Conservation (phyloP, 805 yeast species). For the Candida coleopterorum region DNA sequence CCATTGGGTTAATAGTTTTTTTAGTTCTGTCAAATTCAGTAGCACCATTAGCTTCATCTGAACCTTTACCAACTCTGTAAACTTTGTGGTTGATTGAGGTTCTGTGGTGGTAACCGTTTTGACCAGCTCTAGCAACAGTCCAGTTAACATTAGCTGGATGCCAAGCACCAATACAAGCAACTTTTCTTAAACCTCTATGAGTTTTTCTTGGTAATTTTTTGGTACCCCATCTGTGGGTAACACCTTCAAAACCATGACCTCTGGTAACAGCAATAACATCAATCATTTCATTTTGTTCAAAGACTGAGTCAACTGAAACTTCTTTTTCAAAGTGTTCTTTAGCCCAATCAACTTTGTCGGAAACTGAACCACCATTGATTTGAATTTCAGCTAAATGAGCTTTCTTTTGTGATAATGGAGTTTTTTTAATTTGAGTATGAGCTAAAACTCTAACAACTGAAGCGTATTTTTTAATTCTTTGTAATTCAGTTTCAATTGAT, state of each 20-base stretch:
- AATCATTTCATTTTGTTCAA: conserved; percentile 98
- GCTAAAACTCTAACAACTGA: conserved; percentile 97
- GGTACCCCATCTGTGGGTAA: conserved; percentile 99
- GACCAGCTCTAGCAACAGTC: conserved; percentile 99
- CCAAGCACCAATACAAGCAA: conserved; percentile 99
- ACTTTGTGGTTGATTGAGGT: conserved; percentile 99
- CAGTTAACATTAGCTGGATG: conserved; percentile 99
- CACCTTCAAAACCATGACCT: conserved; percentile 99
- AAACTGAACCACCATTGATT: conserved; percentile 97
- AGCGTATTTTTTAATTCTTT: conserved; percentile 98
- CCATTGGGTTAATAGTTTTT: conserved; percentile 99
- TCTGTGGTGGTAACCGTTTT: conserved; percentile 99
- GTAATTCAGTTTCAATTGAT: conserved; percentile 91
- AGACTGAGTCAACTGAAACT: conserved; percentile 89
- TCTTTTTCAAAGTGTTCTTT: conserved; percentile 99
- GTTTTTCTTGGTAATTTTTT: conserved; percentile 99
- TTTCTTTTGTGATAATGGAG: conserved; percentile 98
- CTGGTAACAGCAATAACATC: conserved; percentile 99
- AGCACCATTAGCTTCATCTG: conserved; percentile 89
- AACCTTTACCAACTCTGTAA: conserved; percentile 98
- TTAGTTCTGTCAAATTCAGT: conserved; percentile 99
- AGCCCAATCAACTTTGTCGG: conserved; percentile 99
- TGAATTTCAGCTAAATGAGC: conserved; percentile 99
- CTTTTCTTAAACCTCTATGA: conserved; percentile 99
- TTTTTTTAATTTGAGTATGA: conserved; percentile 99